Base-by-base conservation (phyloP, 1,284 basidiomycete genomes). In the Ustilago lituana region DNA sequence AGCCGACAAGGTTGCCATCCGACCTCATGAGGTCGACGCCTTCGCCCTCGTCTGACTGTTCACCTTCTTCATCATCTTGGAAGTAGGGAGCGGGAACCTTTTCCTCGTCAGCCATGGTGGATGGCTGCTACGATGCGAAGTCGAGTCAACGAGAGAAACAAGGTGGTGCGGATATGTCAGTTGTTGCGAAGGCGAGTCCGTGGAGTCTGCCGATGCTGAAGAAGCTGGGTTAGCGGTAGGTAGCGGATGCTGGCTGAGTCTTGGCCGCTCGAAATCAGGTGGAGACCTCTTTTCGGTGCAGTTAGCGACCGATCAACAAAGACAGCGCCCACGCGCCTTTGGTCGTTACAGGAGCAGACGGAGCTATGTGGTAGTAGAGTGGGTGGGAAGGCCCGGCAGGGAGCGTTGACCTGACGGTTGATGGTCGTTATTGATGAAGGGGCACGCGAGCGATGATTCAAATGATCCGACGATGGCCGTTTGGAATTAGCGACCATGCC, bases 21-120 rank as follows among this genome's bases (percentile, higher is more conserved):
- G 61, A 58, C 44, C 58, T 76, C 73, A 80, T 79, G 41, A 79
- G 67, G 54, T 74, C 71, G 49, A 78, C 77, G 20, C 79, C 78
- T 32, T 76, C 71, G 14, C 74, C 78, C 17, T 79, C 73, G 45
- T 73, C 64, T 27, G 57, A 68, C 14, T 54, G 50, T 14, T 46
- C 57, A 11, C 54, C 73, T 32, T 77, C 71, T 19, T 76, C 75
- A 27, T 68, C 77, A 38, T 66, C 65, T 26, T 67, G 59, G 37
- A 71, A 71, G 63, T 63, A 59, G 12, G 68, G 57, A 12, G 63
- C 62, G 24, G 68, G 59, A 19, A 71, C 68, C 29, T 17, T 58
- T 23, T 63, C 63, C 43, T 71, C 59, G 40, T 71, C 68, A 19
- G 49, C 55, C 66, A 62, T 69, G 51, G 3, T 53, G 58, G 15